Base-by-base conservation (phyloP, 2,329 filamentous ascomycete genomes). In the Dryadomyces sulphureus region DNA sequence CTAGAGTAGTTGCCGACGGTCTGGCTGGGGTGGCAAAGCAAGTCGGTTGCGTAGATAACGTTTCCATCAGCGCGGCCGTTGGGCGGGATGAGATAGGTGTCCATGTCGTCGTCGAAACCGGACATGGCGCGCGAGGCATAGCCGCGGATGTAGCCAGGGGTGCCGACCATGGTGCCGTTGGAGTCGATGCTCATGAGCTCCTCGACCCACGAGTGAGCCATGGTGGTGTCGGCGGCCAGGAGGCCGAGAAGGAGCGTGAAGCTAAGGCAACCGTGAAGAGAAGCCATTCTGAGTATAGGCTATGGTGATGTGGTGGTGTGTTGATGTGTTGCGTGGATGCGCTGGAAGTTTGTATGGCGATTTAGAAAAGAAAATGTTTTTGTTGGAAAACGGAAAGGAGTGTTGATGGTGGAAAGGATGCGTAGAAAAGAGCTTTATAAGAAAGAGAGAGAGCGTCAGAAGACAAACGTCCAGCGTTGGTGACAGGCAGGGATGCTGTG, bases 121-220 rank as follows among this genome's bases (percentile, higher is more conserved):
- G 72, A 62, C 35, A 67, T 60, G 6, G 63, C 68, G 50, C 85
- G 77, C 27, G 72, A 62, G 16, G 78, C 61, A 57, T 79, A 86
- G 41, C 79, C 81, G 52, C 88, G 81, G n/a, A 82, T 67, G 59
- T 81, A 94, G 27, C 90, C 90, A 21, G 75, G 67, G 7, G 71
- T 60, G 24, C 83, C 83, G 19, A 79, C 66, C 59, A 88, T 86
- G 30, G 77, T 77, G 46, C 88, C 89, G 55, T 87, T 83, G 24
- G 75, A 60, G 45, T 78, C 75, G 59, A 95, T 79, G 48, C 78
- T 76, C 50, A 70, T 75, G 43, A 90, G 68, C 55, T 81, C 69
- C 63, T 95, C 88, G 41, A 90, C 73, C 89, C 89, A 95, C 17
- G 79, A 82, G 63, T 95, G 90, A 32, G 77, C 80, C 22, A 53